Base-by-base conservation (phyloP, 1,284 basidiomycete genomes). In the Sanghuangporus sanghuang region DNA sequence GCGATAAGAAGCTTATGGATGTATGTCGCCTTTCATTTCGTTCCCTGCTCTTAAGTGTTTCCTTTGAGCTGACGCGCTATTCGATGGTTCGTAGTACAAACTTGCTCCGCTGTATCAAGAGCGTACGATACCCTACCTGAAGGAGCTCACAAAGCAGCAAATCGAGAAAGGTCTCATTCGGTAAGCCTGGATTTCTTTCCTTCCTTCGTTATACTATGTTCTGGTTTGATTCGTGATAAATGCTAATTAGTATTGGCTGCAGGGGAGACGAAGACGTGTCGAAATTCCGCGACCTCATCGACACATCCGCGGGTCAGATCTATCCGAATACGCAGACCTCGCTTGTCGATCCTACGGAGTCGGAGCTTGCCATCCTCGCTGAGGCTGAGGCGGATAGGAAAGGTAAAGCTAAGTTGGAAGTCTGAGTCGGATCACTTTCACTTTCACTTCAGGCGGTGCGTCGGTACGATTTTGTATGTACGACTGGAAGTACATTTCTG, bases 81-180 rank as follows among this genome's bases (percentile, higher is more conserved):
- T 27, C 48, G 27, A 52, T 36, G 27, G 27, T 32, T 21, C 12
- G 35, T 23, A 74, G 70, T 78, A 78, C 69, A 77, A 78, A 66
- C 68, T 70, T 6, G 74, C 73, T 5, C 71, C 69, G 4, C 67
- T 72, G 40, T 78, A 78, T 61, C 67, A 72, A 61, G 69, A 67
- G 3, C 64, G 67, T n/a, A 70, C 77, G 50, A 54, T 76, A 11
- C 77, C 77, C 2, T 78, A 76, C 66, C 69, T 79, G 59, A 69
- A 71, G n/a, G 70, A 71, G 66, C 71, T 77, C 42, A 74, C 74
- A 6, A 62, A 69, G 62, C 68, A 71, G 18, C 77, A 79, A 67
- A 73, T 77, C 36, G 71, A 73, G 52, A 66, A 70, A 1, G 77
- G 78, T 0, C 67, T 79, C 14, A 74, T 79, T 60, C 70, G 67